phyloP scores from a whole-genome alignment of 2,329 filamentous ascomycete species.

The Botrytis fragariae region DNA sequence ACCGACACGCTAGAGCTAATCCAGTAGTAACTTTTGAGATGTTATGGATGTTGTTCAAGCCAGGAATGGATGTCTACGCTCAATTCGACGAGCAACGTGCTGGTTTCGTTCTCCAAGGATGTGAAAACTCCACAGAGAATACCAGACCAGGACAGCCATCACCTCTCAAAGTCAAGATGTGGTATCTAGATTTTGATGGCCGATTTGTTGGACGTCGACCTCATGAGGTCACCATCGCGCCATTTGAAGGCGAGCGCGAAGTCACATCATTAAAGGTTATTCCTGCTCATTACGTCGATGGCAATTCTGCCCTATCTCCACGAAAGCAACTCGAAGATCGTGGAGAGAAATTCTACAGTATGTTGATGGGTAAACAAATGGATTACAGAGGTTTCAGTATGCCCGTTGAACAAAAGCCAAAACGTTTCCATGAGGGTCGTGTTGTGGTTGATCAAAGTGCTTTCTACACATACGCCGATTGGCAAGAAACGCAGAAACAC shows the following conservation, averaged over 20 bases:
- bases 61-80: conserved; percentile 30
- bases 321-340: conserved; percentile 27
- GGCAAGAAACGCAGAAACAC: conserved; percentile 26
- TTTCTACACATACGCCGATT: conserved; percentile 30
- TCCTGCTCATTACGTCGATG: conserved; percentile 29
- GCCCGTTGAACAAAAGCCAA: conserved; percentile 27
- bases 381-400: conserved; percentile 31
- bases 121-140: conserved; percentile 17
- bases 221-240: conserved; percentile 31
- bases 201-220: conserved; percentile 30
- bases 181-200: conserved; percentile 38
- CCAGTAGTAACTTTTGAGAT: conserved; percentile 31
- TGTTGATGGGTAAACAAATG: conserved; percentile 30
- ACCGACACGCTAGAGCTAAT: conserved; percentile 21
- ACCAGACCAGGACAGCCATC: conserved; percentile 24
- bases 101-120: conserved; percentile 28
- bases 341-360: conserved; percentile 31
- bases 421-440: conserved; percentile 28
- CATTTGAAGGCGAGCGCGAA: conserved; percentile 35
- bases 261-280: conserved; percentile 35
- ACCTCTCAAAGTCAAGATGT: conserved; percentile 31
- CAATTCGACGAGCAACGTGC: conserved; percentile 26
- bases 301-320: conserved; percentile 23
- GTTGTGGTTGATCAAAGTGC: conserved; percentile 29
- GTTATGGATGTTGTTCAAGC: conserved; percentile 33